Conservation (phyloP, 2,329 filamentous ascomycete species). For the Colletotrichum chlorophyti region DNA sequence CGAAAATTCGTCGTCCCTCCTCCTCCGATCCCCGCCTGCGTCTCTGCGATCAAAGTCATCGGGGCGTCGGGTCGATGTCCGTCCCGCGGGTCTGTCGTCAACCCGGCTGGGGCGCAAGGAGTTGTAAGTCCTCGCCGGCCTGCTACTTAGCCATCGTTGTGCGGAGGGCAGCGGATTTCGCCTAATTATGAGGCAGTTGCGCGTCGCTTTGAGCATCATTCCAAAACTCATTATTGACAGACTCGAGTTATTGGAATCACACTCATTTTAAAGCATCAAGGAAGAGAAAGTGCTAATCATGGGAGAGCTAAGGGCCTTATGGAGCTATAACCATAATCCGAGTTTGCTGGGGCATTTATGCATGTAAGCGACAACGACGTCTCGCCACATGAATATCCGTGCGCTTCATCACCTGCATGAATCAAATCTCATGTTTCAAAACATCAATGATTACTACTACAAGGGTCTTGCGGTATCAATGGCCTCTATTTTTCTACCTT, state of each 20-base stretch:
- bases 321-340: neutral
- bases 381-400: neutral
- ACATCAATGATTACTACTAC: neutral
- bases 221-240: neutral
- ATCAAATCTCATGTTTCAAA: neutral
- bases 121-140: conserved; percentile 1
- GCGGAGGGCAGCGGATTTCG: neutral
- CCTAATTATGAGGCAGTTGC: neutral
- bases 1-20: neutral
- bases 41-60: neutral
- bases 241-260: too few species aligned
- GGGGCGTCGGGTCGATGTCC: neutral
- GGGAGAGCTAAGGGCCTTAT: too few species aligned
- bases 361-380: neutral
- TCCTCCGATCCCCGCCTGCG: neutral
- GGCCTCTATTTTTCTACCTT: conserved; percentile 24
- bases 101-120: neutral
- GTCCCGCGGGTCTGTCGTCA: neutral
- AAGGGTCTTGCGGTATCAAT: neutral
- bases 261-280: too few species aligned
- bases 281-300: too few species aligned
- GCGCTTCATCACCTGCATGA: neutral
- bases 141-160: neutral
- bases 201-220: neutral
- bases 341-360: neutral